Evolutionary conservation across 2,329 filamentous ascomycete species (phyloP).

Genomic region (Cytospora piceae): DNA sequence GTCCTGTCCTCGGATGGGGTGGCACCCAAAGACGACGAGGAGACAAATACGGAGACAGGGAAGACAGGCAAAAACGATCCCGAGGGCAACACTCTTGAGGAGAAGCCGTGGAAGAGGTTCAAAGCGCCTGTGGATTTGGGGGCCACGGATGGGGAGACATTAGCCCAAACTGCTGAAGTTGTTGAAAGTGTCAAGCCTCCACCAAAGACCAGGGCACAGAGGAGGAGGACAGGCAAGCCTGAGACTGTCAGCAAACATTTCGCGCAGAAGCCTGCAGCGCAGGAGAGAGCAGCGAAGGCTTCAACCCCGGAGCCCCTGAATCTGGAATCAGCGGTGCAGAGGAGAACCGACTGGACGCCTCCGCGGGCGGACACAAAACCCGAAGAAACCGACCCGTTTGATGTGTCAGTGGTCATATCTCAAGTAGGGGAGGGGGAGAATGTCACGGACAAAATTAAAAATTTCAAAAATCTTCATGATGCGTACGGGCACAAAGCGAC

Average conservation of each 20-base stretch:
- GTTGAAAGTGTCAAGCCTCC: slow-evolving; percentile 33
- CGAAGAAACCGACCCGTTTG: slow-evolving; percentile 22
- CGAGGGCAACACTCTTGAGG: slow-evolving; percentile 30
- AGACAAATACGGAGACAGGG: slow-evolving; percentile 18
- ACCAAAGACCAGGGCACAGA: slow-evolving; percentile 32
- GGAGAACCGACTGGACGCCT: slow-evolving; percentile 71
- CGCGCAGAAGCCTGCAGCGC: slow-evolving; percentile 22
- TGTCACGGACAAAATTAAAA: slow-evolving; percentile 32
- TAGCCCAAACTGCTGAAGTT: background rate
- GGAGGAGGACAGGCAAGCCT: slow-evolving; percentile 33
- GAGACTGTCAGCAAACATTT: slow-evolving; percentile 44
- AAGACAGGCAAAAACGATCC: slow-evolving; percentile 18
- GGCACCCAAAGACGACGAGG: slow-evolving; percentile 9
- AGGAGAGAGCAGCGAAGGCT: slow-evolving; percentile 35
- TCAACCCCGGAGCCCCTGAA: slow-evolving; percentile 39
- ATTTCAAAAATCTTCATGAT: slow-evolving; percentile 51
- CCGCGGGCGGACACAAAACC: slow-evolving; percentile 48
- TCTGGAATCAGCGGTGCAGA: slow-evolving; percentile 54
- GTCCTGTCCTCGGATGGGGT: slow-evolving; percentile 28
- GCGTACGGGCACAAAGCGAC: slow-evolving; percentile 45
- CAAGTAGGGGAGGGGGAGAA: background rate
- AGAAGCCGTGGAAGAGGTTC: slow-evolving; percentile 46
- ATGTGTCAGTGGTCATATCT: background rate
- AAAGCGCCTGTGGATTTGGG: slow-evolving; percentile 26
- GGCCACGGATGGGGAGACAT: background rate